Evolutionary conservation across 2,329 filamentous ascomycete genomes (phyloP).

Genomic region (Xylaria sp.): DNA sequence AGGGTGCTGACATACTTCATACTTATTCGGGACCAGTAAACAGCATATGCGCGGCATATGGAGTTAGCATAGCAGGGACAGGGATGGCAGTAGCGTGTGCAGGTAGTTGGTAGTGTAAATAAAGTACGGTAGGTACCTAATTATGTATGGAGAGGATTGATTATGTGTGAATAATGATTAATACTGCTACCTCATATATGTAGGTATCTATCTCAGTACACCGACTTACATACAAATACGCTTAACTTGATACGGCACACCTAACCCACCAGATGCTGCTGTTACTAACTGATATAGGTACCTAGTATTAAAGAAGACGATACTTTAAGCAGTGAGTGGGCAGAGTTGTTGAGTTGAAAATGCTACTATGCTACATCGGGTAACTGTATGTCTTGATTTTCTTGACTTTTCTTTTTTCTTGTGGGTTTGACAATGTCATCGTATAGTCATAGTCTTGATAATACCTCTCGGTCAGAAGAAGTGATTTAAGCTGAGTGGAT

Average conservation of each 20-base stretch:
- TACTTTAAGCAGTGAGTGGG: conserved; percentile 3
- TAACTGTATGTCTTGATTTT: background rate
- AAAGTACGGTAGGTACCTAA: no score
- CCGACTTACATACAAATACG: background rate
- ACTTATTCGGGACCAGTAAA: conserved; percentile 4
- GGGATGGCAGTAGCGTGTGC: conserved; percentile 1
- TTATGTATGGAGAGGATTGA: conserved; percentile 3
- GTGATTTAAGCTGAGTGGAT: background rate
- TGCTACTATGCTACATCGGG: background rate
- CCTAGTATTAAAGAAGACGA: background rate
- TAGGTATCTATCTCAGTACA: background rate
- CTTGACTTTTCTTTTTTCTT: background rate
- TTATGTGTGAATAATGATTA: conserved; percentile 4
- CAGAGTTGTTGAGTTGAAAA: background rate
- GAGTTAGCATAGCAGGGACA: conserved; percentile 20
- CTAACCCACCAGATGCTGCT: no score
- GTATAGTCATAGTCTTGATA: background rate
- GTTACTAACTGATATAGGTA: background rate
- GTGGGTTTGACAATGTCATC: background rate
- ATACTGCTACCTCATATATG: conserved; percentile 16
- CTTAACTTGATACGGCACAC: no score
- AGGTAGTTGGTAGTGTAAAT: background rate
- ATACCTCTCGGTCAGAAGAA: background rate
- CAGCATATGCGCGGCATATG: conserved; percentile 13
- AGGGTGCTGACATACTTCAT: conserved; percentile 20